Percentiles rank a stretch among this genome's conserved stretches.
These are phyloP conservation scores for Blastobotrys chiropterorum DNA, from an alignment of 805 yeast genomes.

Conservation along the genomic window DNA sequence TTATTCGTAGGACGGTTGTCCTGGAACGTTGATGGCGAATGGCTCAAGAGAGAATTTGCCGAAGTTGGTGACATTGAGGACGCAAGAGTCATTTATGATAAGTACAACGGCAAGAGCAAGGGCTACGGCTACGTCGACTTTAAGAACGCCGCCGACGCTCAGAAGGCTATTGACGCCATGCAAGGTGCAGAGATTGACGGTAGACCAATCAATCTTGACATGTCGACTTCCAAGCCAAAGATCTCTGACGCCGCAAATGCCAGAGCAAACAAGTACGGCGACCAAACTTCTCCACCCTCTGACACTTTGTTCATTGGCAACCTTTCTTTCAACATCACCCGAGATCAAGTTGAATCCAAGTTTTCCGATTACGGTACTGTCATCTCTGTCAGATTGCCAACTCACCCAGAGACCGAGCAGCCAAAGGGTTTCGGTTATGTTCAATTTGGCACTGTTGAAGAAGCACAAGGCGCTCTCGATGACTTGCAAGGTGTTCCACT, in stretches of 20 bases:
- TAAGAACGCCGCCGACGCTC: conserved; percentile 67
- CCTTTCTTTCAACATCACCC: conserved; percentile 83
- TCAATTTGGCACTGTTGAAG: conserved; percentile 79
- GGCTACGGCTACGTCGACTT: conserved; percentile 96
- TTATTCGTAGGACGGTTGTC: conserved; percentile 95
- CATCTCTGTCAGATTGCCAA: conserved; percentile 88
- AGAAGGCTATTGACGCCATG: conserved; percentile 74
- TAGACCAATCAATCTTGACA: conserved; percentile 89
- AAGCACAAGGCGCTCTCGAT: conserved; percentile 82
- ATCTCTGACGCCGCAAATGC: conserved; percentile 45
- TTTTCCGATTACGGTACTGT: conserved; percentile 79
- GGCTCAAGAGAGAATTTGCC: conserved; percentile 86
- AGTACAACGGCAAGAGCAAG: conserved; percentile 86
- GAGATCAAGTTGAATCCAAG: conserved; percentile 65
- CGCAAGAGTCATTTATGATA: conserved; percentile 93
- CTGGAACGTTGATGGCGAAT: conserved; percentile 93
- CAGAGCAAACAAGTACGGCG: conserved; percentile 89
- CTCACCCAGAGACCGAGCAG: conserved; percentile 97
- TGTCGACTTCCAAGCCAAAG: conserved; percentile 79
- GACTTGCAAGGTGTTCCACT: conserved; percentile 84
- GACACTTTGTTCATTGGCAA: conserved; percentile 96
- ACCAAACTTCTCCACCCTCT: conserved; percentile 83
- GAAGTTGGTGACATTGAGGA: conserved; percentile 65
- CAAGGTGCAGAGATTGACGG: conserved; percentile 97
- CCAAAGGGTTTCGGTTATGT: conserved; percentile 99